Base-by-base conservation (phyloP, 2,329 filamentous ascomycete species). In the Madurella mycetomatis region DNA sequence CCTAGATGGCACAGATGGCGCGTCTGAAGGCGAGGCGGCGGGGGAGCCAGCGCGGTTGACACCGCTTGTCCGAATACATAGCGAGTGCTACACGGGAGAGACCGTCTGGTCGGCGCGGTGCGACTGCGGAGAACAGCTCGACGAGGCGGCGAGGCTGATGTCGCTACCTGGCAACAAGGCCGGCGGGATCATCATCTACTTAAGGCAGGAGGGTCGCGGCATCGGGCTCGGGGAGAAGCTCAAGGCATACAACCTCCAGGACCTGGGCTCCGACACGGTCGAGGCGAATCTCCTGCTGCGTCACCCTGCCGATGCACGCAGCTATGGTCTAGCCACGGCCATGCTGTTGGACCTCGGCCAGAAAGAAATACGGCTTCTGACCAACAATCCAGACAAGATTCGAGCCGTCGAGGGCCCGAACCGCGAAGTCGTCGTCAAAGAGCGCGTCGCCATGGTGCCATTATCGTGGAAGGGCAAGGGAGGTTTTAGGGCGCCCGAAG, bases 361-460 rank as follows among this genome's bases (percentile, higher is more conserved):
- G 62, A 70, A 74, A 12, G 88, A 92, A 30, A 85, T 97, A 50
- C 79, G 89, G 37, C 74, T 99, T 48, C 74, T 99, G 64, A 99
- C 94, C 9, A 99, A 99, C 70, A 99, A 99, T 65, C 94, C 94
- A 0, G 94, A 99, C 64, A 99, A 99, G 76, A 89, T 99, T 41
- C 79, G 90, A 15, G 94, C 94, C 0, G 88, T 99, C 0, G 94
- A 99, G 70, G 94, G 94, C 0, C 92, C 92, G 0, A 89, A 89
- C 61, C 77, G 91, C 11, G 92, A 99, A 72, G 80, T 99, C 12
- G 80, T 87, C 9, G 94, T 99, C 2, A 88, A 81, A 61, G 92
- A 97, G 72, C 76, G 94, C 44, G 92, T 99, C 12, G 86, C 92
- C 1, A 99, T 99, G 94, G 86, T 99, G 54, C 94, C 94, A 2